Base-by-base conservation (phyloP, 352 stramenopile genomes). In the Globisporangium paroecandrum region DNA sequence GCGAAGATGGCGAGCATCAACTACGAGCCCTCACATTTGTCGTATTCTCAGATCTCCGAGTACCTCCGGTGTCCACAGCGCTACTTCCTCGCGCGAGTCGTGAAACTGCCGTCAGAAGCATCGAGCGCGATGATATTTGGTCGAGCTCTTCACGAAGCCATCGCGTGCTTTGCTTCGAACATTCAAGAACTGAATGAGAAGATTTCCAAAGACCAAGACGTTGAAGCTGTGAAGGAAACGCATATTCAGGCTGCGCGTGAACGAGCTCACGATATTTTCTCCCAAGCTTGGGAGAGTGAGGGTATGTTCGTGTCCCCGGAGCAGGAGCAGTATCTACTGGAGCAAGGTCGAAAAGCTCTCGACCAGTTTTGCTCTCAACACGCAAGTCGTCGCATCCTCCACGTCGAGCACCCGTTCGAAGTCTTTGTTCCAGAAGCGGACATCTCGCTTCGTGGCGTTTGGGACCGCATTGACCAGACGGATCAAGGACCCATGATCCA, bases 41-140 rank as follows among this genome's bases (percentile, higher is more conserved):
- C 87, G 38, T 95, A 90, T 58, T 87, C 87, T 12, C 87, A 95
- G 56, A 89, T 95, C 47, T 77, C 80, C 25, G 84, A 94, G 72
- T 95, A 93, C 57, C 69, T 83, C 20, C 83, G 87, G 18, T 95
- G 87, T 70, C 87, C 87, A 8, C 83, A 94, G 34, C 78, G 83
- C 10, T 95, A 95, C 66, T 94, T 89, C 61, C 67, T 95, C 36
- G 65, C 75, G n/a, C 85, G 87, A 8, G 77, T 83, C 18, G 82
- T 89, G 73, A 89, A 82, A 62, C 64, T 92, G 5, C 65, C 79
- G 34, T 73, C 72, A 9, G 70, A 87, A 29, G 38, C 77, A 12
- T 87, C 79, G 4, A 77, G 76, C 41, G 71, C 83, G 0, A 91
- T 95, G 81, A 85, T 92, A 66, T 95, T 86, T 43, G 87, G 87